phyloP scores from a whole-genome alignment of 257 asterid genomes.

The Penstemon eatonii region DNA sequence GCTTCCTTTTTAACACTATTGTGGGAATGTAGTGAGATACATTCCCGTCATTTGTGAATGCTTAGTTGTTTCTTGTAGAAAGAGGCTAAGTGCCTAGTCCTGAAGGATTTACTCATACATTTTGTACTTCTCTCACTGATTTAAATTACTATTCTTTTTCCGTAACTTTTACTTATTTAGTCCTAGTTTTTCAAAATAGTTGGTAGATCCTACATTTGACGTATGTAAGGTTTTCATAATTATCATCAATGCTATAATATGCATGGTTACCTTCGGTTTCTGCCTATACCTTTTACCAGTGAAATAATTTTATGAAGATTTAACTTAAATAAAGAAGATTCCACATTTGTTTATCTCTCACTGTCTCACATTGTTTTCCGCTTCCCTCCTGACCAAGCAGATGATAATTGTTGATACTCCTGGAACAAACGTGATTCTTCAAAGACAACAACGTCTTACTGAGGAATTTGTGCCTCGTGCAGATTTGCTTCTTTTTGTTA shows the following conservation, averaged over 20 bases:
- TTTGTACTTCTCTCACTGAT: conserved; percentile 5
- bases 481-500: conserved; percentile 85
- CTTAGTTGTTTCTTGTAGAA: neutral
- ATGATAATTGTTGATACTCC: conserved; percentile 98
- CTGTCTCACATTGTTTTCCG: conserved; percentile 16
- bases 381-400: conserved; percentile 46
- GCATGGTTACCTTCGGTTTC: conserved; percentile 19
- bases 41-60: neutral
- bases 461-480: conserved; percentile 99
- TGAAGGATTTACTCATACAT: neutral
- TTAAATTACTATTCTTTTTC: neutral
- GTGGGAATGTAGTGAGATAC: neutral
- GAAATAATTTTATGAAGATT: conserved; percentile 10
- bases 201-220: neutral
- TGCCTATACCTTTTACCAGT: neutral
- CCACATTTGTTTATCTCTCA: neutral
- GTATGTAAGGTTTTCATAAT: neutral
- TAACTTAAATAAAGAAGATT: conserved; percentile 2
- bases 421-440: conserved; percentile 99
- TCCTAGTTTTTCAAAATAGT: neutral
- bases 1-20: conserved; percentile 3
- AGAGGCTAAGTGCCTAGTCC: neutral
- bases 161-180: neutral
- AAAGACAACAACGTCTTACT: conserved; percentile 94
- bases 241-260: conserved; percentile 6